phyloP scores from a whole-genome alignment of 2,329 filamentous ascomycete genomes.

The Fusarium mundagurra region DNA sequence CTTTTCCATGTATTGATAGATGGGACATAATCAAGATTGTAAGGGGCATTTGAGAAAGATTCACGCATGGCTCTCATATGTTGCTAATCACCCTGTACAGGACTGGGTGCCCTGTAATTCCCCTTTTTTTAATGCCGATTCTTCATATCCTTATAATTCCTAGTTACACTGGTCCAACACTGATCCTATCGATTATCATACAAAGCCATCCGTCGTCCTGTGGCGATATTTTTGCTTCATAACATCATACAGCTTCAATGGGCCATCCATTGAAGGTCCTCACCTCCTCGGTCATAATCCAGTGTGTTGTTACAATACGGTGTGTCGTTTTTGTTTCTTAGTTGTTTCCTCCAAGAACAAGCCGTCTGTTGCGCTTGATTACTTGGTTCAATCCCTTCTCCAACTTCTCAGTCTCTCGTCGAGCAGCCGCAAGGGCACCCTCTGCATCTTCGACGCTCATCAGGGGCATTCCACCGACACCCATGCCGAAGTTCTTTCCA shows the following conservation, averaged over 20 bases:
- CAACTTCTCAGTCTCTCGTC: conserved; percentile 69
- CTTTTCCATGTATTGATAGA: background rate
- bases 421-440: conserved; percentile 59
- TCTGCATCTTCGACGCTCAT: conserved; percentile 73
- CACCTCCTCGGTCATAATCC: background rate
- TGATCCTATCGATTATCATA: conserved; percentile 4
- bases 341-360: conserved; percentile 55
- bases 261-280: background rate
- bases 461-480: conserved; percentile 58
- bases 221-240: background rate
- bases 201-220: background rate
- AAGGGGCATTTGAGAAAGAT: background rate
- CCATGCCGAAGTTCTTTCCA: conserved; percentile 45
- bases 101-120: background rate
- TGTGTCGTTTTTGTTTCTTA: conserved; percentile 8
- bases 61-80: background rate
- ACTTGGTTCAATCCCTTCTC: conserved; percentile 70
- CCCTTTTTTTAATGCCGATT: background rate
- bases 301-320: background rate
- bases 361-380: conserved; percentile 67
- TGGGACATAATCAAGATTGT: background rate
- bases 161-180: background rate
- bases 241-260: conserved; percentile 7
- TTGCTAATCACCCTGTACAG: background rate
- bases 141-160: background rate